Evolutionary conservation across 2,329 filamentous ascomycete genomes (phyloP).

Genomic region (Xylaria sp.): DNA sequence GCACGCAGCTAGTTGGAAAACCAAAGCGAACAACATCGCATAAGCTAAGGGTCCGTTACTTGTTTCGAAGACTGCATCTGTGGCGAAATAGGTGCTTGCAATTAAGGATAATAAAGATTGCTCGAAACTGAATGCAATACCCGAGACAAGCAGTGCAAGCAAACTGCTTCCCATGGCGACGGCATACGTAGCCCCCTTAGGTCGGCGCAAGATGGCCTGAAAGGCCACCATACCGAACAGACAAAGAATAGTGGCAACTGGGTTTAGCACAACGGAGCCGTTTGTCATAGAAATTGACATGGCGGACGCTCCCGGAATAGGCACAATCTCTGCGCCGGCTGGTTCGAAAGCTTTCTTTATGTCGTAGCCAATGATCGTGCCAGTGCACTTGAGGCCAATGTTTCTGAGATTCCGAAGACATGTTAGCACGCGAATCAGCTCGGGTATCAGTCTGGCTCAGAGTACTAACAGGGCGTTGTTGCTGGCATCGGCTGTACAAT

Average conservation of each 20-base stretch:
- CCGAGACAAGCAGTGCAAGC: constrained; percentile 9
- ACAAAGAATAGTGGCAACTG: constrained; percentile 11
- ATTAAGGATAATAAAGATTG: constrained; percentile 5
- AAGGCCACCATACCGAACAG: constrained; percentile 12
- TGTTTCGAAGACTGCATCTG: neutral
- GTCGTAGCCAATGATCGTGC: constrained; percentile 8
- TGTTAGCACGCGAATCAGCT: neutral
- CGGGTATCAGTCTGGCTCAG: neutral
- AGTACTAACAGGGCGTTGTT: constrained; percentile 15
- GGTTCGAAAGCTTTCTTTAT: neutral
- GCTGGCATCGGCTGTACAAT: constrained; percentile 13
- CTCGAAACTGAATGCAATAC: constrained; percentile 17
- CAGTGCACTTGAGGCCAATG: neutral
- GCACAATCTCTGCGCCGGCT: neutral
- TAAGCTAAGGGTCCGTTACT: constrained; percentile 9
- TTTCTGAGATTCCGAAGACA: neutral
- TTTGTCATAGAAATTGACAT: constrained; percentile 7
- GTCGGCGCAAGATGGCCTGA: constrained; percentile 6
- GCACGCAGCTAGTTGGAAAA: constrained; percentile 13
- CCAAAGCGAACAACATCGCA: neutral
- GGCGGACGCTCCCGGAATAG: neutral
- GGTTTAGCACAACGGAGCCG: constrained; percentile 5
- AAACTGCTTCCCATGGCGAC: constrained; percentile 8
- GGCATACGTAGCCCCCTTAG: neutral
- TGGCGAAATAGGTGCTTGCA: neutral